Evolutionary conservation across 345 rosid genomes (phyloP).

Genomic region (Citrus cavaleriei): DNA sequence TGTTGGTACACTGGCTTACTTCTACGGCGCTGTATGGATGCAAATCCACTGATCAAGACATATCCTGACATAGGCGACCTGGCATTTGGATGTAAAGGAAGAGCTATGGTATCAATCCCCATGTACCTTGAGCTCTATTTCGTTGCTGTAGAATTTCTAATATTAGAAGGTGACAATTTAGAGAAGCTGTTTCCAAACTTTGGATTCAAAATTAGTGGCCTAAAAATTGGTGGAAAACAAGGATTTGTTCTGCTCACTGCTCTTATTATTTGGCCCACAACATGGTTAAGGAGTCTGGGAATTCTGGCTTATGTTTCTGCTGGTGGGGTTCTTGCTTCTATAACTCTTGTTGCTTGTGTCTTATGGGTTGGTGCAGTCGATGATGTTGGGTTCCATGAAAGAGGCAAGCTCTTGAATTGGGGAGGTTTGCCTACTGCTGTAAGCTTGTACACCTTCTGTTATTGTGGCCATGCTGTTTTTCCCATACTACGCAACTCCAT

Average conservation of each 20-base stretch:
- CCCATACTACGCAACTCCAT: slow-evolving; percentile 67
- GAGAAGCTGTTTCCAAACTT: slow-evolving; percentile 51
- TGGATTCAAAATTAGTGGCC: slow-evolving; percentile 27
- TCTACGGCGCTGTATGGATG: slow-evolving; percentile 50
- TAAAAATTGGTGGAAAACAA: slow-evolving; percentile 44
- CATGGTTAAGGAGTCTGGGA: slow-evolving; percentile 65
- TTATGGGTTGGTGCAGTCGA: slow-evolving; percentile 54
- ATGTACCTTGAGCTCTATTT: slow-evolving; percentile 55
- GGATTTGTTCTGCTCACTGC: slow-evolving; percentile 51
- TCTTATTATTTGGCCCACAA: slow-evolving; percentile 53
- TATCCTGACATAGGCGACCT: slow-evolving; percentile 59
- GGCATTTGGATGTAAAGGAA: slow-evolving; percentile 62
- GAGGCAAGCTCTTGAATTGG: slow-evolving; percentile 36
- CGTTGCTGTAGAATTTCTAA: slow-evolving; percentile 64
- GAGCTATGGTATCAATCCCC: slow-evolving; percentile 47
- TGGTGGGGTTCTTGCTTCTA: slow-evolving; percentile 60
- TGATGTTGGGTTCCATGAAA: slow-evolving; percentile 51
- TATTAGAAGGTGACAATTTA: slow-evolving; percentile 66
- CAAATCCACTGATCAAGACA: slow-evolving; percentile 33
- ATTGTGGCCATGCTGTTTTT: slow-evolving; percentile 63
- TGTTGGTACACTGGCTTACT: slow-evolving; percentile 69
- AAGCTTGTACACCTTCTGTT: slow-evolving; percentile 56
- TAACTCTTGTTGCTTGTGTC: slow-evolving; percentile 44
- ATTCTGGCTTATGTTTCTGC: slow-evolving; percentile 58
- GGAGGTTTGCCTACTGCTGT: slow-evolving; percentile 49